Evolutionary conservation across 177 flowering plant species (phyloP).

Genomic region (Vitis hybrid): DNA sequence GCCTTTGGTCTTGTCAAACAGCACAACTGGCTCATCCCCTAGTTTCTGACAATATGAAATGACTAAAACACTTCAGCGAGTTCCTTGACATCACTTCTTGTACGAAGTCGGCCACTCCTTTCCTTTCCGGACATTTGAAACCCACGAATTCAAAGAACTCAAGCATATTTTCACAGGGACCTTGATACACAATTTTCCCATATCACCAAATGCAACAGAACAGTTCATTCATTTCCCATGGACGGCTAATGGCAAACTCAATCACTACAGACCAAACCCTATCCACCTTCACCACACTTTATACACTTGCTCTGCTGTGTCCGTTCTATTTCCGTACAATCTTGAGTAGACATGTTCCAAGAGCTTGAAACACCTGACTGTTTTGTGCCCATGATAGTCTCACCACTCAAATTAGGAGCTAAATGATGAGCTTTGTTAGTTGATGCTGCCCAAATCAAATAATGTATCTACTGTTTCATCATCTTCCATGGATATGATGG

Average conservation of each 20-base stretch:
- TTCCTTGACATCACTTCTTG: too few species aligned
- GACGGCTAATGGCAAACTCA: constrained; percentile 35
- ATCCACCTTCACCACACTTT: constrained; percentile 32
- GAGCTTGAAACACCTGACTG: not conserved
- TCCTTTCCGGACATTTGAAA: too few species aligned
- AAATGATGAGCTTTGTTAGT: not conserved
- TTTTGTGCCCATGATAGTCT: not conserved
- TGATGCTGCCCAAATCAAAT: too few species aligned
- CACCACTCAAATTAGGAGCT: not conserved
- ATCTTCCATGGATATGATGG: too few species aligned
- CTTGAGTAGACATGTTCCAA: not conserved
- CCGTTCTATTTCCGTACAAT: constrained; percentile 14
- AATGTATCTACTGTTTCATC: too few species aligned
- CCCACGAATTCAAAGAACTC: too few species aligned
- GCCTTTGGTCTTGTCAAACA: too few species aligned
- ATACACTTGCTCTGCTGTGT: constrained; percentile 30
- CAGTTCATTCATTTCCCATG: constrained; percentile 38
- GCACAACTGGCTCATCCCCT: too few species aligned
- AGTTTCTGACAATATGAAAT: too few species aligned
- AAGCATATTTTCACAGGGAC: too few species aligned
- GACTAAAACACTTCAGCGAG: too few species aligned
- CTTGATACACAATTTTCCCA: constrained; percentile 33
- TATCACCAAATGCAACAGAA: constrained; percentile 37
- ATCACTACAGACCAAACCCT: constrained; percentile 38
- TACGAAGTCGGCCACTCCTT: too few species aligned